These are phyloP conservation scores for Phialophora expanda DNA, from an alignment of 2,329 filamentous ascomycete genomes.

Conservation along the genomic window DNA sequence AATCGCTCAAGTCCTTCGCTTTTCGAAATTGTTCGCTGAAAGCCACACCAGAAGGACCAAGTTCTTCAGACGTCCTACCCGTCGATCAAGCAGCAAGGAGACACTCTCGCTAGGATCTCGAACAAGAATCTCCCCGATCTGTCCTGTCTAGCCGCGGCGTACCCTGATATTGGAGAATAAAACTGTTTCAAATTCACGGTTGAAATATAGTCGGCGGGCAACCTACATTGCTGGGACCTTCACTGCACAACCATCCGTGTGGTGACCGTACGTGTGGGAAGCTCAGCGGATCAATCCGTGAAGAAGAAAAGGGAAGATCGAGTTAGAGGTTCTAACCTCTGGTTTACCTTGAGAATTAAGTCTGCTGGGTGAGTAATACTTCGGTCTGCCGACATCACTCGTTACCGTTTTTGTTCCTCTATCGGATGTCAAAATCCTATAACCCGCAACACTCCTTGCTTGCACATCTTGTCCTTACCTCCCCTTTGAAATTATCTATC, in stretches of 20 bases:
- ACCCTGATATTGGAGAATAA: background rate
- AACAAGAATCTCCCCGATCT: background rate
- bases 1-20: conserved; percentile 39
- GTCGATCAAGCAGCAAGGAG: background rate
- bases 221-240: conserved; percentile 6
- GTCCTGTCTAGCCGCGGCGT: background rate
- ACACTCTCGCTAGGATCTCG: conserved; percentile 14
- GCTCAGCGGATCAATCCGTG: conserved; percentile 14
- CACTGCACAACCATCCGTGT: conserved; percentile 17
- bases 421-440: conserved; percentile 11
- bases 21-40: conserved; percentile 36
- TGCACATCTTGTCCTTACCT: conserved; percentile 28
- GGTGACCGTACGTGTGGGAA: conserved; percentile 13
- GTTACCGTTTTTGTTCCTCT: conserved; percentile 24
- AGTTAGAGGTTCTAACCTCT: conserved; percentile 1
- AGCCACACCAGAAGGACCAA: conserved; percentile 16
- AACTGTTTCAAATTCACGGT: conserved; percentile 1
- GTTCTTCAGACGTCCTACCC: conserved; percentile 14
- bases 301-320: conserved; percentile 6
- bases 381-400: conserved; percentile 13
- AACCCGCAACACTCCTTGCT: conserved; percentile 30
- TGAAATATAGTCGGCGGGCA: background rate
- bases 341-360: conserved; percentile 26
- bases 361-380: conserved; percentile 24
- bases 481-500: conserved; percentile 20